Conservation (phyloP, 2,329 filamentous ascomycete genomes). For the Fusarium udum region DNA sequence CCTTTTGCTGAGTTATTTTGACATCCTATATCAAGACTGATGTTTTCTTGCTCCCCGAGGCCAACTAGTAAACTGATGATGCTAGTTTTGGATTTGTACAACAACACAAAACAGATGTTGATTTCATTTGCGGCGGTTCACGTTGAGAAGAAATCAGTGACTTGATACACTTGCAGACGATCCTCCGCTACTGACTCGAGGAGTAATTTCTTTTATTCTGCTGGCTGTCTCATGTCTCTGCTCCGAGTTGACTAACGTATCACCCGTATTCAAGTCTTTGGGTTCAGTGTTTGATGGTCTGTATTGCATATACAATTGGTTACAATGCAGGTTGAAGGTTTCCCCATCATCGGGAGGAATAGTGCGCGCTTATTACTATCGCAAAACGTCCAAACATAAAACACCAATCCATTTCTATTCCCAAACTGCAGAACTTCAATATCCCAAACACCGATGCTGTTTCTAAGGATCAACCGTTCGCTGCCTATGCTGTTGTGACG, state of each 20-base stretch:
- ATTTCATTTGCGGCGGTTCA: neutral
- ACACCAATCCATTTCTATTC: slow-evolving; percentile 34
- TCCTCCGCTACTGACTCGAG: neutral
- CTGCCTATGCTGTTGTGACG: slow-evolving; percentile 31
- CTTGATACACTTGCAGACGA: neutral
- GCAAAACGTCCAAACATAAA: slow-evolving; percentile 22
- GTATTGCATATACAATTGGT: neutral
- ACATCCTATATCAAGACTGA: neutral
- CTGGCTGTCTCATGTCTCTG: neutral
- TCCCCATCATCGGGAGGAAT: neutral
- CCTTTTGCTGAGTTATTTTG: neutral
- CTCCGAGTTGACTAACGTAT: neutral
- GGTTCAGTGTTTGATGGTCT: neutral
- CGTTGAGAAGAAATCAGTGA: neutral
- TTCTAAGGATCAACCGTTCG: slow-evolving; percentile 6
- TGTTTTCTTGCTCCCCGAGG: neutral
- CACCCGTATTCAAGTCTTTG: neutral
- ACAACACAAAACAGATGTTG: neutral
- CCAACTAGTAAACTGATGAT: neutral
- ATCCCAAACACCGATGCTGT: slow-evolving; percentile 27
- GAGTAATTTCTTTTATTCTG: neutral
- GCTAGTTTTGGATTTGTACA: neutral
- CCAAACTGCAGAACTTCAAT: slow-evolving; percentile 2
- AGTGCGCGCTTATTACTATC: slow-evolving; percentile 21
- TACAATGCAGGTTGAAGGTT: neutral